A percentile compares a stretch with the other conserved stretches of the same genome.
phyloP scores from a whole-genome alignment of 441 rosid species.

The Kokia cookei region DNA sequence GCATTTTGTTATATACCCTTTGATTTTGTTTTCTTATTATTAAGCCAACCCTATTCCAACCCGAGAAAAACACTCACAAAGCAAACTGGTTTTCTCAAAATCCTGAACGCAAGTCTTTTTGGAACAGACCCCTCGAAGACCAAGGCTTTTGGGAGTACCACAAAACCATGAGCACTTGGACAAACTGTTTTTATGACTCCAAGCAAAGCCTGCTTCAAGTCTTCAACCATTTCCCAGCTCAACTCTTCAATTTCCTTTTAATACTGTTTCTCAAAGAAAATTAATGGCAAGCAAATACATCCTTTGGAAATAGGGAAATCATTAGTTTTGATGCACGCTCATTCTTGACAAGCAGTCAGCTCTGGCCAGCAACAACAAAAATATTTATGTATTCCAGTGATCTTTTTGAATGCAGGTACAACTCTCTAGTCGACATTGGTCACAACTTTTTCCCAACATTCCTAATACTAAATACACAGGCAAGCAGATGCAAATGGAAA shows the following conservation, averaged over 20 bases:
- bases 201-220: not conserved
- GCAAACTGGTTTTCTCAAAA: not conserved
- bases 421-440: not conserved
- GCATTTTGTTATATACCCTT: not conserved
- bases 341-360: not conserved
- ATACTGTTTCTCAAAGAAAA: not conserved
- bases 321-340: not conserved
- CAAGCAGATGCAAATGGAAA: not conserved
- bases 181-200: not conserved
- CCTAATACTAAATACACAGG: not conserved
- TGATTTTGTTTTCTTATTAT: not conserved
- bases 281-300: no score
- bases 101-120: not conserved
- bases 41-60: not conserved
- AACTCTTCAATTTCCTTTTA: not conserved
- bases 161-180: not conserved
- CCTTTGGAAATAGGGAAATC: no score
- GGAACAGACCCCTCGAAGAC: no score
- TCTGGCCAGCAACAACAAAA: not conserved
- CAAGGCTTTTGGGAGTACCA: not conserved
- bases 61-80: not conserved
- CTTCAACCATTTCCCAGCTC: not conserved
- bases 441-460: not conserved
- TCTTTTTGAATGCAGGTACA: not conserved
- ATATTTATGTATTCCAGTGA: not conserved